Base-by-base conservation (phyloP, 2,329 filamentous ascomycete genomes). In the Paecilomyces dactylethromorphus region DNA sequence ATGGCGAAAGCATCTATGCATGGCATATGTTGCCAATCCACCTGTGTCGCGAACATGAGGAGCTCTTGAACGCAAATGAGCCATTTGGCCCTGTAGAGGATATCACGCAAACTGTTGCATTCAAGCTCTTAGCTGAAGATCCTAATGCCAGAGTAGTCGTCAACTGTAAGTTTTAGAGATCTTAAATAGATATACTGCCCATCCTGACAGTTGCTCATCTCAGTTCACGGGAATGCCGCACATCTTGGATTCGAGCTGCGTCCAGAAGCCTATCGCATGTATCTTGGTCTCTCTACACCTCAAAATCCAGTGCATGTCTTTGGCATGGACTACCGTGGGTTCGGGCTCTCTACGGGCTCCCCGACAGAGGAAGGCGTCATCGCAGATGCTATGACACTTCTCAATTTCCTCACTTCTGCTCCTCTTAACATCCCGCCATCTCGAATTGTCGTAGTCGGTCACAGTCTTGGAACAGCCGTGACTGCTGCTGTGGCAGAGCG, bases 301-400 rank as follows among this genome's bases (percentile, higher is more conserved):
- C 79, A 83, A 58, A 84, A 74, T 54, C 77, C 77, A 1, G 67
- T 92, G 57, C 92, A 97, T 69, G 84, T 96, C 52, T 79, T 97
- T n/a, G 85, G 91, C 45, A 86, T 96, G 66, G 92, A 96, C 78
- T 97, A 97, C 74, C 88, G 92, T 18, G 92, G 92, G 6, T 97
- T 91, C 66, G 92, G 92, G 0, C 82, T 84, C 45, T 94, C 90
- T 8, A 90, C 87, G 0, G 91, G 93, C n/a, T 77, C 75, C 3
- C 93, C 93, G 0, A 88, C 87, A 0, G 93, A 97, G 76, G 77
- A 82, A 35, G 93, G 93, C 0, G 77, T 97, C 7, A 90, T 96
- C 58, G 84, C 84, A 3, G 93, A 97, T 70, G 91, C 87, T 15
- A 79, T 88, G 3, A 81, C 91, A 0, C 77, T 91, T 2, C 79